Conservation (phyloP, 2,329 filamentous ascomycete species). For the Coniochaeta sp. region DNA sequence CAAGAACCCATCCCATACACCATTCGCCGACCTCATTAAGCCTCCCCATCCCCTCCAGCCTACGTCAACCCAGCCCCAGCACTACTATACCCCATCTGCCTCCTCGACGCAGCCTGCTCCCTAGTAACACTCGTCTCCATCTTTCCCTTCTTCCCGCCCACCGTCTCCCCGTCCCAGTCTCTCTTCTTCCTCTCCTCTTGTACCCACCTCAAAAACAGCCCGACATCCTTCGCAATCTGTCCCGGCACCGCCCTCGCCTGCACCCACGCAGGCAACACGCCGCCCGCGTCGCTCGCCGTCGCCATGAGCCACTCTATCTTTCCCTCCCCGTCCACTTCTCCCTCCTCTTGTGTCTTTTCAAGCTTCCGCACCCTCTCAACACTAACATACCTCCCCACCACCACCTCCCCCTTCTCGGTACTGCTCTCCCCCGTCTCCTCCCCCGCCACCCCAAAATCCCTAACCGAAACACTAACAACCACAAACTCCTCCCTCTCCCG, state of each 20-base stretch:
- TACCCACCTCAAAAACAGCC: constrained; percentile 56
- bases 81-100: no score
- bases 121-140: no score
- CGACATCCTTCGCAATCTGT: constrained; percentile 64
- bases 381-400: constrained; percentile 56
- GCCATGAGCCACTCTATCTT: constrained; percentile 71
- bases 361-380: constrained; percentile 53
- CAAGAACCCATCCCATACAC: no score
- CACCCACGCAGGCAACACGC: constrained; percentile 56
- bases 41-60: no score
- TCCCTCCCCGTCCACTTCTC: constrained; percentile 5
- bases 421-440: constrained; percentile 11
- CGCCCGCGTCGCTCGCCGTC: constrained; percentile 64
- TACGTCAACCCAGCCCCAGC: no score
- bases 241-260: constrained; percentile 58
- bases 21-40: no score
- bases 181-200: constrained; percentile 26
- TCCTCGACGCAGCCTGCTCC: no score
- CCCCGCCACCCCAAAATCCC: constrained; percentile 24
- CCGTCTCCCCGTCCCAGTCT: background rate
- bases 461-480: constrained; percentile 50
- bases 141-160: background rate
- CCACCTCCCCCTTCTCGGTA: constrained; percentile 32
- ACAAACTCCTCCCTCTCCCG: constrained; percentile 37
- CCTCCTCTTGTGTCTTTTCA: no score